Evolutionary conservation across 371 early-diverging fungal genomes (phyloP).

Genomic region (Mucor velutinosus): DNA sequence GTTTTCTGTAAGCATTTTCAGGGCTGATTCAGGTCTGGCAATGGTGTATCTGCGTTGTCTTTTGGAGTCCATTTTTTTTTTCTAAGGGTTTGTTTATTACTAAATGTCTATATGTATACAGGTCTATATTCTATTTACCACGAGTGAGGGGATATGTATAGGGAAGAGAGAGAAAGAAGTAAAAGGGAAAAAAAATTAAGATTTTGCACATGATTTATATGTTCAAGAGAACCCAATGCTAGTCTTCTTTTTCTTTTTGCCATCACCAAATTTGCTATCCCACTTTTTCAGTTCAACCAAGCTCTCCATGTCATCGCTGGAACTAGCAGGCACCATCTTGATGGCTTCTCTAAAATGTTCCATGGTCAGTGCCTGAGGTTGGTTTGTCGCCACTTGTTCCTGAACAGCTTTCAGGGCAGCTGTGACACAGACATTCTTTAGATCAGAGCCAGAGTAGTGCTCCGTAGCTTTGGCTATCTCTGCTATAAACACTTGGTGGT

Average conservation of each 20-base stretch:
- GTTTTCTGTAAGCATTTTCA: constrained; percentile 9
- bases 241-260: constrained; percentile 45
- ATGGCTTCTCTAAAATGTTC: constrained; percentile 83
- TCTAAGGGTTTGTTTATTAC: not conserved
- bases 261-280: constrained; percentile 87
- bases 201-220: constrained; percentile 25
- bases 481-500: constrained; percentile 54
- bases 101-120: not conserved
- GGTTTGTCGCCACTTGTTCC: constrained; percentile 37
- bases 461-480: constrained; percentile 72
- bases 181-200: not conserved
- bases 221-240: constrained; percentile 36
- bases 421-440: constrained; percentile 97
- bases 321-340: constrained; percentile 80
- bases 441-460: constrained; percentile 95
- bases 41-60: constrained; percentile 17
- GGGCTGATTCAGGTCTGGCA: constrained; percentile 19
- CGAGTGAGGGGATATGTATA: not conserved
- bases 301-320: constrained; percentile 86
- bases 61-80: not conserved
- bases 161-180: not conserved
- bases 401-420: constrained; percentile 82
- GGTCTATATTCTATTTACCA: constrained; percentile 5
- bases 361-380: constrained; percentile 27
- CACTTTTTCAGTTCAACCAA: constrained; percentile 86